A percentile compares a stretch with the other conserved stretches of the same genome.
Evolutionary conservation across 2,329 filamentous ascomycete species (phyloP).

Genomic region (Talaromyces sp.): DNA sequence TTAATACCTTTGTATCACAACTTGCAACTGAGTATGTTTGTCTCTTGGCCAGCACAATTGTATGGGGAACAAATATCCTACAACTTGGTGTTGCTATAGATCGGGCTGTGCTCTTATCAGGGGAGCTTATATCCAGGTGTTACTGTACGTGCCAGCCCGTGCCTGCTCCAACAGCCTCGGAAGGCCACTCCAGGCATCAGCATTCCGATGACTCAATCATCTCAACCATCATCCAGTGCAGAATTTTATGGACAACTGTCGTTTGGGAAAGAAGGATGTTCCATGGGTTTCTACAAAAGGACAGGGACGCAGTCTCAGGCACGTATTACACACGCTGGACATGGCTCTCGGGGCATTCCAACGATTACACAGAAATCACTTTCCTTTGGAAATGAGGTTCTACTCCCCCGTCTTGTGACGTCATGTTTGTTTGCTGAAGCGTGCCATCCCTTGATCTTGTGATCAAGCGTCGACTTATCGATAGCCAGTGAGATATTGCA

Average conservation of each 20-base stretch:
- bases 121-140: too few species aligned
- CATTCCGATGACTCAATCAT: not conserved
- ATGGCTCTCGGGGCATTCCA: not conserved
- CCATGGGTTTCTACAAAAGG: not conserved
- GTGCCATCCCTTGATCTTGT: not conserved
- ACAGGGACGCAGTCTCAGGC: not conserved
- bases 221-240: not conserved
- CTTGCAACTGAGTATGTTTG: too few species aligned
- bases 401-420: not conserved
- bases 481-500: not conserved
- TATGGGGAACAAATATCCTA: too few species aligned
- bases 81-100: too few species aligned
- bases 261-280: not conserved
- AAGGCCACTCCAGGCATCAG: not conserved
- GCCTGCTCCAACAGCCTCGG: not conserved
- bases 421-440: not conserved
- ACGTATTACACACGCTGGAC: too few species aligned
- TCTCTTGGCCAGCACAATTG: too few species aligned
- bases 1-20: too few species aligned
- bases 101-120: too few species aligned
- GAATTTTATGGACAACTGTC: too few species aligned
- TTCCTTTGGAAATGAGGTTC: not conserved
- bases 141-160: too few species aligned
- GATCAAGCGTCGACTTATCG: not conserved
- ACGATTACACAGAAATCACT: not conserved